A percentile compares a stretch with the other conserved stretches of the same genome.
Conservation (phyloP, 2,329 filamentous ascomycete species). For the Mycosphaerella sp. region DNA sequence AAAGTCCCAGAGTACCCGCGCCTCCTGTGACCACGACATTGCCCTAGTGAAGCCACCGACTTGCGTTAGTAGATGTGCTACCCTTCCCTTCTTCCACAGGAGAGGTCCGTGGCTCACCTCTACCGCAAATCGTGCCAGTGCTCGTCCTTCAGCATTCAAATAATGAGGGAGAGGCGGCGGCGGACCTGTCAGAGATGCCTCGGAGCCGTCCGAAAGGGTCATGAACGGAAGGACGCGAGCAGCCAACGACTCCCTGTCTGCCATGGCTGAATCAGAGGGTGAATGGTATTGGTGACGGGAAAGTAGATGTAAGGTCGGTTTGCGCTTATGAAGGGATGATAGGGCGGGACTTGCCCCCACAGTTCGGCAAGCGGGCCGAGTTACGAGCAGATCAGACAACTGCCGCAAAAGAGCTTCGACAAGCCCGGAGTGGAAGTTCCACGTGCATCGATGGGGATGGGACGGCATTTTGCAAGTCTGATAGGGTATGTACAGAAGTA, state of each 20-base stretch:
- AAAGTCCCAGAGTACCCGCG: constrained; percentile 57
- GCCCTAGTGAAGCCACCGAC: constrained; percentile 29
- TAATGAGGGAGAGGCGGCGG: constrained; percentile 41
- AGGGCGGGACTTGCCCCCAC: too few species aligned
- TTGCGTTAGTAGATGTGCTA: background rate
- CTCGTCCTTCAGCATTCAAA: constrained; percentile 38
- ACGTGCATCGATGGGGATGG: background rate
- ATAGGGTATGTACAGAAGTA: constrained; percentile 13
- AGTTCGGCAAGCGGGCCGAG: too few species aligned
- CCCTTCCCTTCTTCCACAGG: background rate
- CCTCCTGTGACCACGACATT: constrained; percentile 60
- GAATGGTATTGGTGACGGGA: background rate
- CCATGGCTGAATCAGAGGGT: constrained; percentile 21
- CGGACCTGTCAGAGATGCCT: constrained; percentile 40
- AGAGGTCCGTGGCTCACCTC: constrained; percentile 20
- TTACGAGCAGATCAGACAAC: too few species aligned
- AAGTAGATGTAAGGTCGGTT: background rate
- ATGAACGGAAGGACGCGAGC: constrained; percentile 45
- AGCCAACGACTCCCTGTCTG: constrained; percentile 41
- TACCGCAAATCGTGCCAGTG: constrained; percentile 47
- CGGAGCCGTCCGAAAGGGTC: constrained; percentile 42
- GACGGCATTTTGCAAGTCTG: background rate
- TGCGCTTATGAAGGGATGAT: too few species aligned
- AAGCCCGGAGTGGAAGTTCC: too few species aligned
- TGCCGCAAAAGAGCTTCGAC: too few species aligned